These are phyloP conservation scores for Amorphotheca resinae DNA, from an alignment of 495 filamentous ascomycete genomes.

Conservation along the genomic window DNA sequence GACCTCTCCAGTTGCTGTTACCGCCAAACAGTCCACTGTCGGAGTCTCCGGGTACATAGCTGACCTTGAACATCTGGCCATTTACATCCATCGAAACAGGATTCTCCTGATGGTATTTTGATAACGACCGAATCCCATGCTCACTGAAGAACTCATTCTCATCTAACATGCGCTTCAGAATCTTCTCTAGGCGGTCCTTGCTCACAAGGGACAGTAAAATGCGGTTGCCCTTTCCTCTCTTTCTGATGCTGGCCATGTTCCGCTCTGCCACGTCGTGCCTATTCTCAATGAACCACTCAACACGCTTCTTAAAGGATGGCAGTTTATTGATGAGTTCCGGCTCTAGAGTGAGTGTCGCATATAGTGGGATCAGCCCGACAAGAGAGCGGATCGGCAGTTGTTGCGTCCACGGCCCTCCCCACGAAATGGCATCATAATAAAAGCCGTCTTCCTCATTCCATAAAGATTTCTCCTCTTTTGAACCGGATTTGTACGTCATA, in stretches of 20 bases:
- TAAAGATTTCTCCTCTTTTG: slow-evolving; percentile 63
- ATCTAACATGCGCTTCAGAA: slow-evolving; percentile 82
- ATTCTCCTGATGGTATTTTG: slow-evolving; percentile 81
- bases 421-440: slow-evolving; percentile 97
- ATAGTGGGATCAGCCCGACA: slow-evolving; percentile 86
- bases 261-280: slow-evolving; percentile 72
- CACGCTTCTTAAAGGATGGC: slow-evolving; percentile 81
- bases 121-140: slow-evolving; percentile 85
- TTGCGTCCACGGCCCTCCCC: slow-evolving; percentile 83
- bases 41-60: slow-evolving; percentile 87
- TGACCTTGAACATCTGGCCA: slow-evolving; percentile 75
- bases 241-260: slow-evolving; percentile 83
- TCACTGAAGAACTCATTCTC: slow-evolving; percentile 86
- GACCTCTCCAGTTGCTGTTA: slow-evolving; percentile 93
- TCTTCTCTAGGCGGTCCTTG: slow-evolving; percentile 74
- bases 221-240: slow-evolving; percentile 76
- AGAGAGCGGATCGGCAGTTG: slow-evolving; percentile 85
- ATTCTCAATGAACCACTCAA: slow-evolving; percentile 90
- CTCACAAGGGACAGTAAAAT: slow-evolving; percentile 79
- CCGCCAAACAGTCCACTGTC: slow-evolving; percentile 89
- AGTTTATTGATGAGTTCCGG: slow-evolving; percentile 86
- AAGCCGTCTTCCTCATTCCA: slow-evolving; percentile 96
- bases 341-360: slow-evolving; percentile 82
- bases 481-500: slow-evolving; percentile 78
- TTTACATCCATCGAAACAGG: slow-evolving; percentile 96